These are phyloP conservation scores for Stipa capillata DNA, from an alignment of 176 grass and related monocot genomes.

Conservation along the genomic window DNA sequence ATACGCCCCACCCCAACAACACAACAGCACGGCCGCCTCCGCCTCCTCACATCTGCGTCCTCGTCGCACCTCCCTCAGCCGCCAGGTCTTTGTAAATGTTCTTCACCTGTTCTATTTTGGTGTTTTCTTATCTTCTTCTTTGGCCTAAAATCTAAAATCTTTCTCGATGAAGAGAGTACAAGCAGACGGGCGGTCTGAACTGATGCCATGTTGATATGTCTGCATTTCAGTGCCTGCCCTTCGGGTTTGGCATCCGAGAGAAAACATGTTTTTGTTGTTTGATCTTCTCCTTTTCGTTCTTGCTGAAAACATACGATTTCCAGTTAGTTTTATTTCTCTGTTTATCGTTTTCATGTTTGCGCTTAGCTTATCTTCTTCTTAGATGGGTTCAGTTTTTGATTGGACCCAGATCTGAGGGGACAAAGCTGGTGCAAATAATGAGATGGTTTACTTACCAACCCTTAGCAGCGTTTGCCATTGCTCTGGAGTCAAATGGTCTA, in stretches of 20 bases:
- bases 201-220: constrained; percentile 99
- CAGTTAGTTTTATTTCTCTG: not conserved
- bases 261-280: not conserved
- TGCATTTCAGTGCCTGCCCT: constrained; percentile 45
- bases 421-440: constrained; percentile 34
- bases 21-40: not conserved
- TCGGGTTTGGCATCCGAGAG: constrained; percentile 48
- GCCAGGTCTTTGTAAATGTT: not conserved
- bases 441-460: constrained; percentile 91
- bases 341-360: not conserved
- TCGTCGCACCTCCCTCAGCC: too few relatives aligned
- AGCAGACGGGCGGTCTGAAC: constrained; percentile 99
- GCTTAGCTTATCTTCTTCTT: constrained; percentile 26
- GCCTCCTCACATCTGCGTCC: not conserved
- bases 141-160: not conserved
- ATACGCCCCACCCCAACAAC: not conserved
- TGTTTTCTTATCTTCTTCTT: not conserved
- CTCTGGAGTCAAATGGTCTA: constrained; percentile 86
- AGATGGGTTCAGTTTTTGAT: not conserved
- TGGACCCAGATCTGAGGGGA: constrained; percentile 7
- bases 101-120: not conserved
- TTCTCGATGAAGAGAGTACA: constrained; percentile 68
- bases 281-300: not conserved
- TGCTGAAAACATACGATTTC: not conserved
- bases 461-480: constrained; percentile 50